phyloP scores from a whole-genome alignment of 2,329 filamentous ascomycete genomes.

The Phialocephala subalpina region DNA sequence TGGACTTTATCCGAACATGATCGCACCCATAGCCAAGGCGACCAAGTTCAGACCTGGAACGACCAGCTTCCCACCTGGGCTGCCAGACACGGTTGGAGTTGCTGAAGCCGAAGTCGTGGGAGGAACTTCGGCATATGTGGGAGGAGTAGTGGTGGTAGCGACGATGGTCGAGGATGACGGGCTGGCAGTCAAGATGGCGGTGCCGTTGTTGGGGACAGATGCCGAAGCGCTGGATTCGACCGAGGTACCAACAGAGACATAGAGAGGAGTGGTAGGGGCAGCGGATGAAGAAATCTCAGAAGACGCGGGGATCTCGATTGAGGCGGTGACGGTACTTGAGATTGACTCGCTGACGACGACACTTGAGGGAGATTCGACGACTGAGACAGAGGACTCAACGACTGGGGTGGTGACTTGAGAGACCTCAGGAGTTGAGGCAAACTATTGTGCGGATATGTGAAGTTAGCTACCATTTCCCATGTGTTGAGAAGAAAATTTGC shows the following conservation, averaged over 20 bases:
- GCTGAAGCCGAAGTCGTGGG: not conserved
- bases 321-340: not conserved
- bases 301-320: not conserved
- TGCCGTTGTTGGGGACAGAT: constrained; percentile 4
- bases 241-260: constrained; percentile 9
- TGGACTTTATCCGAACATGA: too few species aligned
- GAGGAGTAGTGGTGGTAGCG: too few species aligned
- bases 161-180: too few species aligned
- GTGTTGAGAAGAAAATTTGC: too few species aligned
- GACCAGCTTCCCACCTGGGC: too few species aligned
- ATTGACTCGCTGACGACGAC: not conserved
- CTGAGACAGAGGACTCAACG: constrained; percentile 5
- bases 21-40: too few species aligned
- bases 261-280: constrained; percentile 6
- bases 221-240: too few species aligned
- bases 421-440: not conserved
- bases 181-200: not conserved
- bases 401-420: constrained; percentile 1
- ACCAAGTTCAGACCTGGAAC: too few species aligned
- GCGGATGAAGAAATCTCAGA: constrained; percentile 1
- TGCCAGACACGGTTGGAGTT: too few species aligned
- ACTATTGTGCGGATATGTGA: not conserved
- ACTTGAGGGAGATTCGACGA: not conserved
- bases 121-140: not conserved
- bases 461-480: not conserved